Evolutionary conservation across 805 yeast species (phyloP).

Genomic region (Starmerella vitae): DNA sequence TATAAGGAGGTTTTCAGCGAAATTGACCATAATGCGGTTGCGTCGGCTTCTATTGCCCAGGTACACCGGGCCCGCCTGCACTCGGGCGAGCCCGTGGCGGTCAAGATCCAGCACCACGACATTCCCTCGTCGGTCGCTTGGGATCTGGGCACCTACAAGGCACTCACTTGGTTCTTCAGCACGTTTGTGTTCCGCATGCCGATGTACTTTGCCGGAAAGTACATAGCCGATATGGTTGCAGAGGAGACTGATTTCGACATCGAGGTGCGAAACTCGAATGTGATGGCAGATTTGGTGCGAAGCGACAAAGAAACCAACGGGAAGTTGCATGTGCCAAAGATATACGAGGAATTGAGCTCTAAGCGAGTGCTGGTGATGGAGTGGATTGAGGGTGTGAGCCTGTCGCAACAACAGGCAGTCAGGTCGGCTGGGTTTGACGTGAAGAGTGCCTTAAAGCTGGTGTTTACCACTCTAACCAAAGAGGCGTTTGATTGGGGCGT

Average conservation of each 20-base stretch:
- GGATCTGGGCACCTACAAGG: constrained; percentile 47
- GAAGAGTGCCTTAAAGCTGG: constrained; percentile 35
- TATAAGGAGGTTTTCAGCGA: constrained; percentile 34
- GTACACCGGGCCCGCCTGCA: constrained; percentile 65
- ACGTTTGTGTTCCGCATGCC: constrained; percentile 49
- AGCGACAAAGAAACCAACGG: constrained; percentile 31
- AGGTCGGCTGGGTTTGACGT: constrained; percentile 29
- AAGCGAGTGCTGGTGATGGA: constrained; percentile 47
- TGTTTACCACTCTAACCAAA: constrained; percentile 39
- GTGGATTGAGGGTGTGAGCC: constrained; percentile 62
- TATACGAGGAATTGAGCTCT: constrained; percentile 35
- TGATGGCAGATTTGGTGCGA: constrained; percentile 24
- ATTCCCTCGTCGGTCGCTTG: constrained; percentile 46
- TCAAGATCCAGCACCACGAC: constrained; percentile 71
- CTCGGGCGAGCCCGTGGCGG: constrained; percentile 65
- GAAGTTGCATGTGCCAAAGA: constrained; percentile 41
- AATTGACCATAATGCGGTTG: constrained; percentile 47
- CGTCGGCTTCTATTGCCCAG: constrained; percentile 83
- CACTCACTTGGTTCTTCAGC: constrained; percentile 41
- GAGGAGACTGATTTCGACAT: constrained; percentile 50
- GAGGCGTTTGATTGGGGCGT: constrained; percentile 56
- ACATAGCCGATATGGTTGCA: constrained; percentile 42
- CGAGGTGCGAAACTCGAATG: constrained; percentile 42
- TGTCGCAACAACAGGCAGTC: constrained; percentile 37
- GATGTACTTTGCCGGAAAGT: constrained; percentile 40